These are phyloP conservation scores for Irpex sp. DNA, from an alignment of 1,284 basidiomycete genomes.

Conservation along the genomic window DNA sequence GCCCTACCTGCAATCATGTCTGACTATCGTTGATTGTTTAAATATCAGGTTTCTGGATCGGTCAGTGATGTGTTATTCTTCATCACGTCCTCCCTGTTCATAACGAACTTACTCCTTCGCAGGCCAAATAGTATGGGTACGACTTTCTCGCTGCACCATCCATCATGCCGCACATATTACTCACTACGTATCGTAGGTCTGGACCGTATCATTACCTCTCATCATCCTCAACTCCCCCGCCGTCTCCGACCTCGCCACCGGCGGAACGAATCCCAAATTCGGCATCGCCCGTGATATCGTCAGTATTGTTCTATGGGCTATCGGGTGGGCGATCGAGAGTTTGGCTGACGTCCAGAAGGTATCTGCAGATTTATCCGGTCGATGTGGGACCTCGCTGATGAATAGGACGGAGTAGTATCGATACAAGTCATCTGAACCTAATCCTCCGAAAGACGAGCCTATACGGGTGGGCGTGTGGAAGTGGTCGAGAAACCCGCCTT, in stretches of 20 bases:
- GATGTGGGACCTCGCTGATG: too few species aligned
- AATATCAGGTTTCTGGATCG: conserved; percentile 47
- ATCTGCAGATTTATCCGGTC: background rate
- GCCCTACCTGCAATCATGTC: background rate
- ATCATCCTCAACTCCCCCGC: conserved; percentile 68
- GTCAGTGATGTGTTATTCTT: conserved; percentile 23
- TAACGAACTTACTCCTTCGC: conserved; percentile 19
- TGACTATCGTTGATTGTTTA: background rate
- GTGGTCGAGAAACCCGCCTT: conserved; percentile 70
- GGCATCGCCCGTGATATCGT: conserved; percentile 65
- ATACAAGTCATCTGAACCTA: conserved; percentile 51
- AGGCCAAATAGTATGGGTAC: conserved; percentile 55
- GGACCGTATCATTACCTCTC: conserved; percentile 64
- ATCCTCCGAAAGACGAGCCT: conserved; percentile 50
- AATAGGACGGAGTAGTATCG: conserved; percentile 36
- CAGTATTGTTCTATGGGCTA: conserved; percentile 61
- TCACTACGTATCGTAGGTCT: conserved; percentile 38
- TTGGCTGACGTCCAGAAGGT: conserved; percentile 68
- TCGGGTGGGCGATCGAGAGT: conserved; percentile 62
- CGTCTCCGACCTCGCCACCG: conserved; percentile 42
- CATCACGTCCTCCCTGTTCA: background rate
- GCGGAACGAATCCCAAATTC: conserved; percentile 50
- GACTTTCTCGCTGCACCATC: conserved; percentile 4
- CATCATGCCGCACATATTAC: background rate
- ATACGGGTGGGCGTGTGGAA: conserved; percentile 48